Evolutionary conservation across 1,284 basidiomycete species (phyloP).

Genomic region (Thelephora terrestris): DNA sequence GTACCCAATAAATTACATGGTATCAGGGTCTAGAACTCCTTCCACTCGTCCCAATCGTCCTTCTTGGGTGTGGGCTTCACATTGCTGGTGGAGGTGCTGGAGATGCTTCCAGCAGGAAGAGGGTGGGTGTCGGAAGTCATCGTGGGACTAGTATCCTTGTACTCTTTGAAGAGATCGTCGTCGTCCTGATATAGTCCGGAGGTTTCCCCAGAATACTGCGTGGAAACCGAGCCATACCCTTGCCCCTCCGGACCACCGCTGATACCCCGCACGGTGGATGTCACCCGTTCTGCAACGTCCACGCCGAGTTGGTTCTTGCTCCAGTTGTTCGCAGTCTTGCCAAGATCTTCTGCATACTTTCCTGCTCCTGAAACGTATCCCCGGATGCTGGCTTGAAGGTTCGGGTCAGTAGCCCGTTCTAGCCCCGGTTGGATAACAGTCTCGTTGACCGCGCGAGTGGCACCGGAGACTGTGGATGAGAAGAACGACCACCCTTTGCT

Average conservation of each 20-base stretch:
- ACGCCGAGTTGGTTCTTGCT: conserved; percentile 64
- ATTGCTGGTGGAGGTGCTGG: conserved; percentile 14
- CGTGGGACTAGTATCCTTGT: conserved; percentile 23
- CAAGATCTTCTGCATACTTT: conserved; percentile 46
- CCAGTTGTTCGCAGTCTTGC: conserved; percentile 61
- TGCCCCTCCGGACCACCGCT: conserved; percentile 30
- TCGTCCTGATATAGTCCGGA: conserved; percentile 46
- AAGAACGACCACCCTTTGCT: conserved; percentile 82
- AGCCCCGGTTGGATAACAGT: conserved; percentile 77
- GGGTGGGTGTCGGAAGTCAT: conserved; percentile 8
- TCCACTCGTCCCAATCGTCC: conserved; percentile 67
- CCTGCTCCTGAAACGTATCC: conserved; percentile 63
- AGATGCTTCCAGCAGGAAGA: conserved; percentile 10
- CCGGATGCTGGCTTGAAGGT: conserved; percentile 59
- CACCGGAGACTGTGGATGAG: conserved; percentile 63
- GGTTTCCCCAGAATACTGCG: conserved; percentile 27
- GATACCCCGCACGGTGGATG: conserved; percentile 44
- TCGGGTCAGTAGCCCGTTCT: conserved; percentile 67
- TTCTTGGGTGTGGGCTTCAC: conserved; percentile 29
- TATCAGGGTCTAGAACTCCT: conserved; percentile 46
- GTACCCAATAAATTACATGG: too few species aligned
- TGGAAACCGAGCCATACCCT: conserved; percentile 45
- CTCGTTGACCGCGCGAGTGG: conserved; percentile 64
- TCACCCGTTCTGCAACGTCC: conserved; percentile 61
- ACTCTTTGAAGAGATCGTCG: conserved; percentile 48